phyloP scores from a whole-genome alignment of 1,139 yeast species.

The Komagataea norvegica region DNA sequence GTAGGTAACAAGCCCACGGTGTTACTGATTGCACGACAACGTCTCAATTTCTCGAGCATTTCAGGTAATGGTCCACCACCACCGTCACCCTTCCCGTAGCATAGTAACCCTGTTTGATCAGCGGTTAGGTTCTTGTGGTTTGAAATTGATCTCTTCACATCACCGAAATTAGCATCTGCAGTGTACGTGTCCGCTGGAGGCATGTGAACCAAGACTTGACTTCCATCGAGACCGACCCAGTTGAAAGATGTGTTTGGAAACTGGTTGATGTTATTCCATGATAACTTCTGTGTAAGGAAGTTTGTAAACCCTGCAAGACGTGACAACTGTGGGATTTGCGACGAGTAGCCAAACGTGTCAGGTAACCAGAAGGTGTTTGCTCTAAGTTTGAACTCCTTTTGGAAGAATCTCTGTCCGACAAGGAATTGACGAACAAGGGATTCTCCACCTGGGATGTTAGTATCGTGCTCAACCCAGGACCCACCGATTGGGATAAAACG shows the following conservation, averaged over 20 bases:
- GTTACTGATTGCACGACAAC: constrained; percentile 84
- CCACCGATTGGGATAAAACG: constrained; percentile 92
- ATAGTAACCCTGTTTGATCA: constrained; percentile 73
- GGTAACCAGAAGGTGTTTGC: constrained; percentile 89
- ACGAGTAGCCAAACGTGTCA: constrained; percentile 94
- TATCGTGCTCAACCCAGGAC: constrained; percentile 96
- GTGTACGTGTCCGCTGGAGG: constrained; percentile 97
- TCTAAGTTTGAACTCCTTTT: constrained; percentile 70
- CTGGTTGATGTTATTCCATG: constrained; percentile 91
- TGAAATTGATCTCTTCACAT: constrained; percentile 69
- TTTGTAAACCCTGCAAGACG: constrained; percentile 77
- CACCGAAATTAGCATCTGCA: constrained; percentile 89
- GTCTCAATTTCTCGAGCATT: constrained; percentile 86
- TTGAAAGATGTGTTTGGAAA: constrained; percentile 90
- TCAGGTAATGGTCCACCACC: constrained; percentile 97
- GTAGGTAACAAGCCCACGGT: constrained; percentile 78
- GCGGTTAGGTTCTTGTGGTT: constrained; percentile 82
- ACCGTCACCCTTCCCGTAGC: constrained; percentile 95
- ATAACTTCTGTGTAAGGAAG: constrained; percentile 86
- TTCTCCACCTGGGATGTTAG: constrained; percentile 91
- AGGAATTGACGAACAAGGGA: constrained; percentile 83
- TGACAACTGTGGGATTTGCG: constrained; percentile 92
- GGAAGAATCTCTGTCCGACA: constrained; percentile 82
- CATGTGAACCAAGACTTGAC: constrained; percentile 93
- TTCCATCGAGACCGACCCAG: constrained; percentile 93